phyloP scores from a whole-genome alignment of 2,329 filamentous ascomycete genomes.

The Aureobasidium subglaciale region DNA sequence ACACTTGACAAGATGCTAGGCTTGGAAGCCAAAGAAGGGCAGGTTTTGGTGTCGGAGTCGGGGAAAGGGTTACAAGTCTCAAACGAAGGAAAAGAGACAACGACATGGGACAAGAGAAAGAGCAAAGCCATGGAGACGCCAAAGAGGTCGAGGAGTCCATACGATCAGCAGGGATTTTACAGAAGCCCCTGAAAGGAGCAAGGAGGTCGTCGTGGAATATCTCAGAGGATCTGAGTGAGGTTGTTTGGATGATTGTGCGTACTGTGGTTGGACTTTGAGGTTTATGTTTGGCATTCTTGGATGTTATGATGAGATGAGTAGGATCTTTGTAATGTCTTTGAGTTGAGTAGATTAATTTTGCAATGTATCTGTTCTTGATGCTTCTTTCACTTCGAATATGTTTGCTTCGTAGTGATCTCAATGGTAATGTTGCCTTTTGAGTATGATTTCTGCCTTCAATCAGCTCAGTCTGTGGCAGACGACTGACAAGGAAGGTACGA shows the following conservation, averaged over 20 bases:
- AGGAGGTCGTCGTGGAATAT: neutral
- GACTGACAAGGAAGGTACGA: no score
- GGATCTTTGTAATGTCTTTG: neutral
- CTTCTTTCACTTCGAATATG: no score
- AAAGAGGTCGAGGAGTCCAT: neutral
- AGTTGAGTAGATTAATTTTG: neutral
- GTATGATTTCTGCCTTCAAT: no score
- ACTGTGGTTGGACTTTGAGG: neutral
- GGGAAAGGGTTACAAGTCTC: neutral
- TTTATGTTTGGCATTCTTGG: neutral
- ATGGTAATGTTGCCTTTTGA: no score
- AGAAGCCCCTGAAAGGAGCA: neutral
- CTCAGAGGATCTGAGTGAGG: neutral
- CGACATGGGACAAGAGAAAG: neutral
- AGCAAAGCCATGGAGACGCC: slow-evolving; percentile 3
- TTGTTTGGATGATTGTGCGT: neutral
- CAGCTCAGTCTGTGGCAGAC: no score
- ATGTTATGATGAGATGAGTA: neutral
- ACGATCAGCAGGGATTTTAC: slow-evolving; percentile 1
- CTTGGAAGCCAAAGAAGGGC: neutral
- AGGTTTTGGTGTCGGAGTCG: no score
- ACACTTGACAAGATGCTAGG: neutral
- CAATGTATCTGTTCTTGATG: neutral
- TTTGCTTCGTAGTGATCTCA: no score
- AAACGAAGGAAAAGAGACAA: neutral